These are phyloP conservation scores for Tubosaeta brunneosetosa DNA, from an alignment of 768 basidiomycete species.

Conservation along the genomic window DNA sequence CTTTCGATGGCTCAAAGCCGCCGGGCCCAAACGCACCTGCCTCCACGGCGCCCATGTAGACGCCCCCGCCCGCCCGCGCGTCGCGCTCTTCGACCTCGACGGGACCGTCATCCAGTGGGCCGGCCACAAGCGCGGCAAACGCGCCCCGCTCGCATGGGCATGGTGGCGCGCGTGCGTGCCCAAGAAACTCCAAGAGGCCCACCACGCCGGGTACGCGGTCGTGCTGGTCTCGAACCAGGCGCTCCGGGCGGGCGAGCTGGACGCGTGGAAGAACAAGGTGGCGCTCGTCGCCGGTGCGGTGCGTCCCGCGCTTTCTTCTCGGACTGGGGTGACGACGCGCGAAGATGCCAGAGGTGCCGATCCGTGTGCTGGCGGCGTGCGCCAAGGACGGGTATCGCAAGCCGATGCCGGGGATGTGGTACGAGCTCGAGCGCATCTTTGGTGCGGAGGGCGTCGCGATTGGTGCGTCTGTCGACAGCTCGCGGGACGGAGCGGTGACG, in stretches of 20 bases:
- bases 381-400: conserved; percentile 75
- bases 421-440: conserved; percentile 62
- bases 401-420: conserved; percentile 86
- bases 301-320: conserved; percentile 13
- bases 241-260: conserved; percentile 43
- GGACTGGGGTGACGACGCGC: neutral
- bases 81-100: conserved; percentile 84
- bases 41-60: conserved; percentile 31
- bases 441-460: conserved; percentile 53
- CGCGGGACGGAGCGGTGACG: neutral
- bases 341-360: conserved; percentile 69
- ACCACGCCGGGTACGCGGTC: conserved; percentile 63
- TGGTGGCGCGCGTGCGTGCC: conserved; percentile 74
- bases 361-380: conserved; percentile 74
- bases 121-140: conserved; percentile 31
- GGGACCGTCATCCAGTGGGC: conserved; percentile 71
- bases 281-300: conserved; percentile 61
- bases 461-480: conserved; percentile 39
- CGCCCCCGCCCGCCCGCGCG: conserved; percentile 42
- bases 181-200: conserved; percentile 53
- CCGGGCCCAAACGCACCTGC: conserved; percentile 34
- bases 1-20: conserved; percentile 33
- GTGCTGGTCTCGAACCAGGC: conserved; percentile 83
- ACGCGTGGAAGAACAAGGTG: conserved; percentile 76
- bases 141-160: conserved; percentile 36